Base-by-base conservation (phyloP, 805 yeast species). In the Teunomyces kruisii region DNA sequence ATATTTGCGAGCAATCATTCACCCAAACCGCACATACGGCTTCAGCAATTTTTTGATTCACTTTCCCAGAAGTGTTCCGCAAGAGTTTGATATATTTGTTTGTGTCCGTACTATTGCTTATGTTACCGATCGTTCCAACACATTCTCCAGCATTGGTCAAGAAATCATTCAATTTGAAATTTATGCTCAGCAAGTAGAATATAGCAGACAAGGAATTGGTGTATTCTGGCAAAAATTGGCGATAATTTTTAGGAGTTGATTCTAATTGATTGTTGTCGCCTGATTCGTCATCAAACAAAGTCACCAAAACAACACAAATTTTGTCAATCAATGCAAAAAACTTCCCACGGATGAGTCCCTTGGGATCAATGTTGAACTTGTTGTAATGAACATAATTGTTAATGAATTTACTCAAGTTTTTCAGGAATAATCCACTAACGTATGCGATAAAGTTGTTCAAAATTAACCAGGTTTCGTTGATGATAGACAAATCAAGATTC, bases 391-490 rank as follows among this genome's bases (percentile, higher is more conserved):
- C 55, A 49, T 70, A 72, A 47, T 70, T 72, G 36, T 60, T 62
- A 22, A 67, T 67, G 47, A 72, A 70, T 49, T 62, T 69, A 13
- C 57, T 47, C 37, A 71, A 51, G 37, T 59, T 62, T 16, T 52
- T 57, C 29, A 56, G 45, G 49, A 68, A 65, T 14, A 62, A 47
- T 6, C 59, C 72, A 22, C 65, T 62, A 22, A 70, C 50, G 44
- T 65, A 70, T 10, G 54, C 53, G 14, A 71, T 54, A 46, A 65
- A 69, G 49, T 72, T 72, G 30, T 58, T 48, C 17, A 72, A 56
- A 5, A 72, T 69, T 39, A 71, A 56, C 77, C 77, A 72, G 0
- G 76, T 62, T 49, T 72, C 77, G 52, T 66, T 72, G 38, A 70
- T 57, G 24, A 70, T 61, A 12, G 75, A 65, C 35, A 69, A 58